A percentile compares a stretch with the other conserved stretches of the same genome.
Conservation (phyloP, 2,329 filamentous ascomycete genomes). For the Paraconiothyrium brasiliense region DNA sequence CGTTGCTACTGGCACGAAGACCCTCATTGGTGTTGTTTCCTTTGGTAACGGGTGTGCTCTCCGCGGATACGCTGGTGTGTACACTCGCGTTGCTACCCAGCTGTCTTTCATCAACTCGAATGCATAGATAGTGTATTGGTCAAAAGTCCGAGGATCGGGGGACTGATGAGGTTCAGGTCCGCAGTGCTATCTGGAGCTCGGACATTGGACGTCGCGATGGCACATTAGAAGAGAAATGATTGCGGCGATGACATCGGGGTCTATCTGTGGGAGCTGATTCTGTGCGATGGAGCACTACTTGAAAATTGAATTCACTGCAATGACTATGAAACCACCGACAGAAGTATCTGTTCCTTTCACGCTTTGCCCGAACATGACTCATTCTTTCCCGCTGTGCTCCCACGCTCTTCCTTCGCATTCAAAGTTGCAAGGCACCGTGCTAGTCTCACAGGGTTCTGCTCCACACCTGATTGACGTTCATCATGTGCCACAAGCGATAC, state of each 20-base stretch:
- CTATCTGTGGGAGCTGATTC: not conserved
- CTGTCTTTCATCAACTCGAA: constrained; percentile 12
- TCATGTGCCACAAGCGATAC: too few relatives aligned
- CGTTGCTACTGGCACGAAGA: constrained; percentile 7
- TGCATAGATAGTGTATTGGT: not conserved
- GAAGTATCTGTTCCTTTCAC: not conserved
- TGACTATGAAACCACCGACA: not conserved
- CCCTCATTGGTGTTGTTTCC: constrained; percentile 20
- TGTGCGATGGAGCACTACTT: not conserved
- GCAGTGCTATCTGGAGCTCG: not conserved
- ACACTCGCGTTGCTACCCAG: constrained; percentile 13
- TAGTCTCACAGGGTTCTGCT: too few relatives aligned
- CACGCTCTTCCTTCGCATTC: too few relatives aligned
- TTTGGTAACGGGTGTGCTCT: constrained; percentile 19
- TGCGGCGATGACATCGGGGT: not conserved
- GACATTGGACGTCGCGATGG: not conserved
- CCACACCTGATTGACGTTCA: too few relatives aligned
- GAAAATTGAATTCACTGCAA: not conserved
- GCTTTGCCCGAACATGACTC: too few relatives aligned
- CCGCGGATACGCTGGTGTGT: constrained; percentile 16
- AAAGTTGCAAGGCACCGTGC: too few relatives aligned
- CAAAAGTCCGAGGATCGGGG: not conserved
- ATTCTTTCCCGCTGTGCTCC: too few relatives aligned
- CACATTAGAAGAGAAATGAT: not conserved
- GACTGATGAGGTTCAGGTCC: not conserved